A percentile compares a stretch with the other conserved stretches of the same genome.
Conservation (phyloP, 2,329 filamentous ascomycete genomes). For the Microdochium nivale region DNA sequence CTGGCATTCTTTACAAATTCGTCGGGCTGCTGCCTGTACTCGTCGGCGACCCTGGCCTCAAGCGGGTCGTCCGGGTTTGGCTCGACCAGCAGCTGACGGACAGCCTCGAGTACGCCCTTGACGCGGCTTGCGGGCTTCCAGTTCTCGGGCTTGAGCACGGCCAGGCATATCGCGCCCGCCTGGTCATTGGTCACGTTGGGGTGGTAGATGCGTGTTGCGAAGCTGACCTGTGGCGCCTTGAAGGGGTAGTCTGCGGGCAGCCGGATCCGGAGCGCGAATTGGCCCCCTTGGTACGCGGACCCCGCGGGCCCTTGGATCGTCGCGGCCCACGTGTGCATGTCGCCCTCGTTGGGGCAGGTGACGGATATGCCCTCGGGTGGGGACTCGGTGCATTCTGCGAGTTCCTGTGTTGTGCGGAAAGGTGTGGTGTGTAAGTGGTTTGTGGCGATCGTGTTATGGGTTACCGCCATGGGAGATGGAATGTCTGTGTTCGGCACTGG, state of each 20-base stretch:
- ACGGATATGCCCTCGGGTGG: constrained; percentile 40
- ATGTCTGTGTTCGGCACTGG: too few relatives aligned
- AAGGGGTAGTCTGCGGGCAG: constrained; percentile 82
- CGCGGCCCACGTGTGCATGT: constrained; percentile 46
- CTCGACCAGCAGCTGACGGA: constrained; percentile 65
- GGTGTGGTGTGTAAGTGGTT: neutral
- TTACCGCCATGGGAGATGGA: too few relatives aligned
- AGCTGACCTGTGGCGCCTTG: constrained; percentile 73
- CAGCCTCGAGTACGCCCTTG: constrained; percentile 65
- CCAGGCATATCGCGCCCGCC: constrained; percentile 77
- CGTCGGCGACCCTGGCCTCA: constrained; percentile 76
- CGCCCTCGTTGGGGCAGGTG: constrained; percentile 32
- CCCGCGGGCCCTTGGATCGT: constrained; percentile 33
- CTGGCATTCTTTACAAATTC: constrained; percentile 68
- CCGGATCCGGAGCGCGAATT: constrained; percentile 62
- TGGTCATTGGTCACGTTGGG: constrained; percentile 88
- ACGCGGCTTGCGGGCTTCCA: constrained; percentile 88
- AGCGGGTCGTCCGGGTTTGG: constrained; percentile 87
- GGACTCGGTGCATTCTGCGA: constrained; percentile 36
- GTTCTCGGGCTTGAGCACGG: constrained; percentile 72
- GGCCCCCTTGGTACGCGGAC: constrained; percentile 52
- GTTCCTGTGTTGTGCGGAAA: constrained; percentile 37
- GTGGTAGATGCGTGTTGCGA: constrained; percentile 89
- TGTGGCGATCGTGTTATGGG: too few relatives aligned
- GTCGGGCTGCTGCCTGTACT: constrained; percentile 60